Conservation (phyloP, 2,329 filamentous ascomycete genomes). For the Aspergillus phoenicis region DNA sequence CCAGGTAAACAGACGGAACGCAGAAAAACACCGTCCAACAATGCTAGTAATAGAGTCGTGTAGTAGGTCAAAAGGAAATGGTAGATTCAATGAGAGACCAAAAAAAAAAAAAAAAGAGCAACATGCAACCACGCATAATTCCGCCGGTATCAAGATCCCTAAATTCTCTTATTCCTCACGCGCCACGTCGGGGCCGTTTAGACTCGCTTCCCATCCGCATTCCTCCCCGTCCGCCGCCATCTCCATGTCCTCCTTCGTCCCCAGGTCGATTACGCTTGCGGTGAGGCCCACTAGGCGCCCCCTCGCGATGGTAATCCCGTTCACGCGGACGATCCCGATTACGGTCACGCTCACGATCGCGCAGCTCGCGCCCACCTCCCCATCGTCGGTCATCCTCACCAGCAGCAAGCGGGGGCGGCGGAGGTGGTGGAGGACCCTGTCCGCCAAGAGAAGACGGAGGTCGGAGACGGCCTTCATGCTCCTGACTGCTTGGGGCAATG, state of each 20-base stretch:
- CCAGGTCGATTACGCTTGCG: slow-evolving; percentile 44
- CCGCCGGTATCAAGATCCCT: background rate
- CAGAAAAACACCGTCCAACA: slow-evolving; percentile 25
- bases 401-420: slow-evolving; percentile 29
- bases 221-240: slow-evolving; percentile 37
- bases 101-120: background rate
- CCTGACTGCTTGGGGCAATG: slow-evolving; percentile 26
- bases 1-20: slow-evolving; percentile 16
- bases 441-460: slow-evolving; percentile 38
- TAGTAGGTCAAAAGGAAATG: slow-evolving; percentile 13
- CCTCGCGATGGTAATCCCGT: slow-evolving; percentile 34
- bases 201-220: slow-evolving; percentile 44
- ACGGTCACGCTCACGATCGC: slow-evolving; percentile 40
- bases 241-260: slow-evolving; percentile 33
- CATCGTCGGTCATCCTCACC: slow-evolving; percentile 40
- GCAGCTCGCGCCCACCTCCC: slow-evolving; percentile 37
- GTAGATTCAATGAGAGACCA: slow-evolving; percentile 18
- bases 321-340: slow-evolving; percentile 39
- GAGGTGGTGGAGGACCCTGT: slow-evolving; percentile 33
- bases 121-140: slow-evolving; percentile 1
- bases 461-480: slow-evolving; percentile 38
- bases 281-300: slow-evolving; percentile 31
- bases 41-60: slow-evolving; percentile 19
- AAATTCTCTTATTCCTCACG: slow-evolving; percentile 22
- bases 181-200: slow-evolving; percentile 46